Conservation (phyloP, 1,139 yeast genomes). For the Yamadazyma triangularis region DNA sequence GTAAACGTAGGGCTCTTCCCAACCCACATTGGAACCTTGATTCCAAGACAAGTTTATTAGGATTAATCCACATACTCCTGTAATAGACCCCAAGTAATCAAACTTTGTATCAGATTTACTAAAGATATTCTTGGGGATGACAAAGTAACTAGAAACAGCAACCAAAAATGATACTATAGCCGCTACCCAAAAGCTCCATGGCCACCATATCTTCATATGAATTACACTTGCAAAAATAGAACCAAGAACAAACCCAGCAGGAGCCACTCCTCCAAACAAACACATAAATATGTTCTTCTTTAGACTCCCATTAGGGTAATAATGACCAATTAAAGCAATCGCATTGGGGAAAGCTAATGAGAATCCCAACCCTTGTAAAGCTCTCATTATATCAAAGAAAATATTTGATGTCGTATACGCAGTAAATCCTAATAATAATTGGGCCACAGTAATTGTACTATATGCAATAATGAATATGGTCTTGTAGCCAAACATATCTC, state of each 20-base stretch:
- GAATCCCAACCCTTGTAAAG: conserved; percentile 58
- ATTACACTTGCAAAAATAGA: conserved; percentile 43
- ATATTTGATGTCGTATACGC: conserved; percentile 35
- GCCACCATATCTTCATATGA: conserved; percentile 46
- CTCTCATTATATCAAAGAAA: conserved; percentile 50
- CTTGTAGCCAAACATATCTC: conserved; percentile 63
- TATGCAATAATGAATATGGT: conserved; percentile 44
- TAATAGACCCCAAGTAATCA: conserved; percentile 39
- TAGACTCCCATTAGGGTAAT: conserved; percentile 38
- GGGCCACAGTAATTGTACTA: conserved; percentile 44
- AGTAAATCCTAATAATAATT: conserved; percentile 48
- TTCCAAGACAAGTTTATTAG: conserved; percentile 57
- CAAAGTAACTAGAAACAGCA: conserved; percentile 26
- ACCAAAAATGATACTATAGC: conserved; percentile 32
- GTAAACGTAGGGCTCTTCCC: conserved; percentile 48
- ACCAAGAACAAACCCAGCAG: conserved; percentile 52
- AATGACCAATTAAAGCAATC: conserved; percentile 50
- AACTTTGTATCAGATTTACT: conserved; percentile 18
- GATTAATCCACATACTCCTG: conserved; percentile 38
- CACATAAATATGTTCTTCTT: conserved; percentile 41
- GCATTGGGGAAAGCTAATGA: conserved; percentile 57
- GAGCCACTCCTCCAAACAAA: conserved; percentile 56
- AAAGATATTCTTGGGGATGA: conserved; percentile 40
- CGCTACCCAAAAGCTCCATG: conserved; percentile 51
- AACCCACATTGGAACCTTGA: conserved; percentile 59